phyloP scores from a whole-genome alignment of 2,329 filamentous ascomycete species.

The Corniculantispora saksenae region DNA sequence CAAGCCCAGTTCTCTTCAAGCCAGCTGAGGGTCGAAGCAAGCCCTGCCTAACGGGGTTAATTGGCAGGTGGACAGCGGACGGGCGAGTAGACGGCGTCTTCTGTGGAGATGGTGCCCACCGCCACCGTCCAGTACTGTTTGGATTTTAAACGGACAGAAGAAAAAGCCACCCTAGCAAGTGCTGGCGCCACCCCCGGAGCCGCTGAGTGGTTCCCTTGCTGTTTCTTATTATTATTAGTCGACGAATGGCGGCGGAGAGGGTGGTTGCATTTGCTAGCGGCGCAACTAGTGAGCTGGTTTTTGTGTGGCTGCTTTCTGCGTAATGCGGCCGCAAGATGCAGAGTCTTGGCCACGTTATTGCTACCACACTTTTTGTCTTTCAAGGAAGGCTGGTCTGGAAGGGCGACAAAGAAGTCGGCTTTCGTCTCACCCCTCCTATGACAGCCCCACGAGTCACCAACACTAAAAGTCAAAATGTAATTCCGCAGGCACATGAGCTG shows the following conservation, averaged over 20 bases:
- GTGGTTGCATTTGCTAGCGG: background rate
- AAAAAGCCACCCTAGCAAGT: constrained; percentile 4
- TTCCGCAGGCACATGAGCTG: constrained; percentile 9
- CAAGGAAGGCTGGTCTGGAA: background rate
- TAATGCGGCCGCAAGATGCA: background rate
- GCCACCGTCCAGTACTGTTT: background rate
- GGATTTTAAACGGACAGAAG: constrained; percentile 18
- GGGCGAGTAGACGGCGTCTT: background rate
- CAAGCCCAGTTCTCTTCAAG: background rate
- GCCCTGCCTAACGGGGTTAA: constrained; percentile 9
- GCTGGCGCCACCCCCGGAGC: constrained; percentile 13
- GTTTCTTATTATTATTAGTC: background rate
- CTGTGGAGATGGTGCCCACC: constrained; percentile 6
- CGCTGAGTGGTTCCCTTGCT: background rate
- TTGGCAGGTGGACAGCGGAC: background rate
- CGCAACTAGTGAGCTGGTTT: constrained; percentile 4
- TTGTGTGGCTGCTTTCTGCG: constrained; percentile 1
- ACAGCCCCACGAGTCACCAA: background rate
- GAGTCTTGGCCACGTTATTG: constrained; percentile 1
- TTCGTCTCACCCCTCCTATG: background rate
- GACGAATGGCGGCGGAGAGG: background rate
- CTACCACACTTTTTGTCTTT: constrained; percentile 5
- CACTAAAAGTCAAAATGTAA: background rate
- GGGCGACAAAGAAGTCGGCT: background rate
- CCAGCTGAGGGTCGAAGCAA: constrained; percentile 12